Evolutionary conservation across 257 asterid genomes (phyloP).

Genomic region (Jasminum sambac): DNA sequence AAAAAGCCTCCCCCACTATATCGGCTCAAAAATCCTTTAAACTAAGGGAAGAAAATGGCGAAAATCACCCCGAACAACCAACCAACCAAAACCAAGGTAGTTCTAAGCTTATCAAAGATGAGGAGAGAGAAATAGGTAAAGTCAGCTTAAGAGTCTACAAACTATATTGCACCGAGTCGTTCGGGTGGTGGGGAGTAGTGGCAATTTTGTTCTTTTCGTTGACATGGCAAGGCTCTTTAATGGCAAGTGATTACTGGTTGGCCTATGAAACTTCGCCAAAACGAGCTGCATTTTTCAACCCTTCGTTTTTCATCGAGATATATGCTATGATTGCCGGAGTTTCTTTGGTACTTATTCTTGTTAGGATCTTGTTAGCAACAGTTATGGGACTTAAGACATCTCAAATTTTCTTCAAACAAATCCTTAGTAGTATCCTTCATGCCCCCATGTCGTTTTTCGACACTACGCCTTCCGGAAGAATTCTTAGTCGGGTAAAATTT

Average conservation of each 20-base stretch:
- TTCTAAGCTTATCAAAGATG: slow-evolving; percentile 87
- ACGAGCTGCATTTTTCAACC: slow-evolving; percentile 57
- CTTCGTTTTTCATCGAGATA: slow-evolving; percentile 66
- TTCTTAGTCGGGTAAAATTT: slow-evolving; percentile 78
- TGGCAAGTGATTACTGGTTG: slow-evolving; percentile 91
- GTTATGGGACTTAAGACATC: slow-evolving; percentile 86
- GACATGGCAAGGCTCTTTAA: slow-evolving; percentile 72
- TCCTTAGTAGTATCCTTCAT: slow-evolving; percentile 75
- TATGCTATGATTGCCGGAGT: slow-evolving; percentile 54
- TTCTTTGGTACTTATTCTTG: slow-evolving; percentile 47
- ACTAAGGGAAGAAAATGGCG: slow-evolving; percentile 50
- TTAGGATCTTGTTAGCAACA: slow-evolving; percentile 50
- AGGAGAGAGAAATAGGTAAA: slow-evolving; percentile 80
- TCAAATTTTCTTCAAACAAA: slow-evolving; percentile 79
- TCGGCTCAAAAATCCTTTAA: slow-evolving; percentile 44
- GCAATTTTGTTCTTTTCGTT: slow-evolving; percentile 47
- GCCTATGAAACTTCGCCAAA: slow-evolving; percentile 78
- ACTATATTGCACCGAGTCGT: slow-evolving; percentile 71
- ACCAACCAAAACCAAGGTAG: slow-evolving; percentile 37
- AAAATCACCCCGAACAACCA: slow-evolving; percentile 38
- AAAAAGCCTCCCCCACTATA: slow-evolving; percentile 33
- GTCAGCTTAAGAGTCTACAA: slow-evolving; percentile 81
- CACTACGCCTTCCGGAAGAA: slow-evolving; percentile 97
- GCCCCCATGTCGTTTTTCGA: slow-evolving; percentile 99
- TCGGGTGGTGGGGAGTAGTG: slow-evolving; percentile 80